Base-by-base conservation (phyloP, 1,284 basidiomycete genomes). In the Phellinidium pouzarii region DNA sequence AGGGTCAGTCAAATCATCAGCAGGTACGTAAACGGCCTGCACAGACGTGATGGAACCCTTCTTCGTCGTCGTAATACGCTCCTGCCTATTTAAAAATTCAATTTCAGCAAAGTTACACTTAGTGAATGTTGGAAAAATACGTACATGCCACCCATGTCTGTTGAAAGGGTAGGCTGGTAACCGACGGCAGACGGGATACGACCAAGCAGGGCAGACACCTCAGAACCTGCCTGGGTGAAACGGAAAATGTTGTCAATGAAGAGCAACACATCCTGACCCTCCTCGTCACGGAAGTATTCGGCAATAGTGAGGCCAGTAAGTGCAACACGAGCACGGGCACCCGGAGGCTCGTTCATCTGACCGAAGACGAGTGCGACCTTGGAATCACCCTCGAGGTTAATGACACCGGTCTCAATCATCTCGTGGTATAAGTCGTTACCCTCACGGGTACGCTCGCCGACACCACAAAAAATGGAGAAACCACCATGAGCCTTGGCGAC, bases 221-320 rank as follows among this genome's bases (percentile, higher is more conserved):
- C 95, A 62, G 95, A 99, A 89, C 95, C 95, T 69, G 95, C 95
- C 76, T 97, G 93, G 64, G 93, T 95, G 88, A 97, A 96, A 71
- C 94, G 92, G 92, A 96, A 96, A 78, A 98, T 99, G 84, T 98
- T 99, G 90, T 99, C 95, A 70, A 98, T 98, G 84, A 98, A 98
- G 69, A 99, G 87, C 69, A 98, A 83, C 79, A 99, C 95, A 74
- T 98, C 95, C 76, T 99, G 95, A 63, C 95, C 95, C 77, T 99
- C 94, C 77, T 98, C 94, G 68, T 99, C 95, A 88, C 95, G 94
- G 95, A 99, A 99, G 80, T 98, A 99, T 77, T 99, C 95, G 64
- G 95, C 95, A 63, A 98, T 96, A 69, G 95, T 98, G 59, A 99
- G 79, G 76, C 95, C 95, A 65, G 95, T 98, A 65, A 99, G 85